Conservation (phyloP, 805 yeast species). For the Candida sphagnicola region DNA sequence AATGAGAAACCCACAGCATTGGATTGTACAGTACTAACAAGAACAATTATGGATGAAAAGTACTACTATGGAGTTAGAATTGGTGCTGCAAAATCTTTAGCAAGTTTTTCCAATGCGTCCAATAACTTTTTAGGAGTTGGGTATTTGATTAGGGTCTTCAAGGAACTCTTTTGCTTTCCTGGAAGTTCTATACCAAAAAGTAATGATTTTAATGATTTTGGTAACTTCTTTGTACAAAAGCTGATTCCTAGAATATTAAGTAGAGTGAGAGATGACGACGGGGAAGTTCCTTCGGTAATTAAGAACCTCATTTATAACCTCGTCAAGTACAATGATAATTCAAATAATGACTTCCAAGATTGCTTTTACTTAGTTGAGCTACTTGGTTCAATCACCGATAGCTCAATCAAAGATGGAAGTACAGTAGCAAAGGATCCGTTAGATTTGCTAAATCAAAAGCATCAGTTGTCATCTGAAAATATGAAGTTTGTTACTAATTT, state of each 20-base stretch:
- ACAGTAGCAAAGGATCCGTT: slow-evolving; percentile 6
- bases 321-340: slow-evolving; percentile 80
- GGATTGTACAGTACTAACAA: slow-evolving; percentile 70
- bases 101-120: slow-evolving; percentile 58
- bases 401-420: slow-evolving; percentile 17
- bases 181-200: slow-evolving; percentile 61
- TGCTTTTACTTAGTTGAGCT: slow-evolving; percentile 59
- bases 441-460: slow-evolving; percentile 6
- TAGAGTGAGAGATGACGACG: slow-evolving; percentile 55
- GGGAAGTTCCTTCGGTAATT: slow-evolving; percentile 55
- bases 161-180: slow-evolving; percentile 67
- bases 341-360: slow-evolving; percentile 74
- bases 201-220: slow-evolving; percentile 74
- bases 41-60: slow-evolving; percentile 79
- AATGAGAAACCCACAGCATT: slow-evolving; percentile 53
- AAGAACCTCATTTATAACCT: slow-evolving; percentile 64
- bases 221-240: slow-evolving; percentile 64
- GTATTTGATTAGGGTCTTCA: slow-evolving; percentile 69
- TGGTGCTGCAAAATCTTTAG: slow-evolving; percentile 80
- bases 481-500: slow-evolving; percentile 23
- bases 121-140: slow-evolving; percentile 67
- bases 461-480: slow-evolving; percentile 5
- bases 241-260: slow-evolving; percentile 64
- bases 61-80: slow-evolving; percentile 86
- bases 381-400: slow-evolving; percentile 47